Base-by-base conservation (phyloP, 73 alveolate species). In the Symbiodinium natans region DNA sequence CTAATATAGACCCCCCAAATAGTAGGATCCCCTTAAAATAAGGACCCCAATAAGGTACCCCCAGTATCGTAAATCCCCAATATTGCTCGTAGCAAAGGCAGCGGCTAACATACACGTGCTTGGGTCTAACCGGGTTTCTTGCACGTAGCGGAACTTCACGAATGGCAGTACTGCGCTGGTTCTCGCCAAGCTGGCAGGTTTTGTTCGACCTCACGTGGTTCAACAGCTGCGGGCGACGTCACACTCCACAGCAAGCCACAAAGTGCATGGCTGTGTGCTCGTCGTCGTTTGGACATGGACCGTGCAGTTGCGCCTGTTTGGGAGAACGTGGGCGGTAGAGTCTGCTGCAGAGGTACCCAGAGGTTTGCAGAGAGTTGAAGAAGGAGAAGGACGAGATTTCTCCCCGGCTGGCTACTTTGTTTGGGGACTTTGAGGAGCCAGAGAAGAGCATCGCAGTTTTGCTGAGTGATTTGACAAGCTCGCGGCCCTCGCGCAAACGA, bases 281-380 rank as follows among this genome's bases (percentile, higher is more conserved):
- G 27, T 52, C n/a, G n/a, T 52, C 68, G 7, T 17, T 10, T 52
- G 68, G 29, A 52, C 6, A 17, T 11, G 5, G 13, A 17, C 59
- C 59, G 59, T 2, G 59, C 59, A 21, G 9, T 19, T 13, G 59
- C 25, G 59, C 17, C 17, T 43, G n/a, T n/a, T n/a, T n/a, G n/a
- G n/a, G n/a, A n/a, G n/a, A n/a, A n/a, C n/a, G n/a, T n/a, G n/a
- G n/a, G n/a, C 82, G 15, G 15, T n/a, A 68, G 31, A n/a, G 83
- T 29, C 11, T 3, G 17, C 68, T 11, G 46, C 41, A 25, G 48
- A 85, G 93, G 93, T 85, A 85, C 23, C 93, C 93, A 9, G 93
- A 85, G 74, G 56, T 42, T 15, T 85, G 93, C 93, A 41, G 80
- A 8, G 52, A 33, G 34, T 73, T 85, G n/a, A 11, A 42, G 15